These are phyloP conservation scores for Candida neerlandica DNA, from an alignment of 1,139 yeast species.

Conservation along the genomic window DNA sequence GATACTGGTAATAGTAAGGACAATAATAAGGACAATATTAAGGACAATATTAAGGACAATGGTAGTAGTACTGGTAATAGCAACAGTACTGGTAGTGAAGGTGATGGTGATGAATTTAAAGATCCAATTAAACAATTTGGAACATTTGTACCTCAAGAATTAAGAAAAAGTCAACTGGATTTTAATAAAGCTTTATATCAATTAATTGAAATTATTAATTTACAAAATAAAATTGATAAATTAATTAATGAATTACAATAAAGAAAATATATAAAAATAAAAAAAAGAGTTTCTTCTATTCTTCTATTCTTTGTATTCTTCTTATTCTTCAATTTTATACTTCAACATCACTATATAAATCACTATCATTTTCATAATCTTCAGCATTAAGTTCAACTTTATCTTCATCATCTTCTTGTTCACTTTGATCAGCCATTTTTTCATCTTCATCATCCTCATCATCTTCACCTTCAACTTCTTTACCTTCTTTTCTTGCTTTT, in stretches of 20 bases:
- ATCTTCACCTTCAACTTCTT: constrained; percentile 26
- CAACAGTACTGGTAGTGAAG: no score
- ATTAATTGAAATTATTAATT: constrained; percentile 30
- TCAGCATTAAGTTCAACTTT: constrained; percentile 40
- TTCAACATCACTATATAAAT: constrained; percentile 48
- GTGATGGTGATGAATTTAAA: constrained; percentile 5
- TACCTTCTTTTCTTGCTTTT: constrained; percentile 55
- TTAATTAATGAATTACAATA: constrained; percentile 17
- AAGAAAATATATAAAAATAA: no score
- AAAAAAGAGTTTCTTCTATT: no score
- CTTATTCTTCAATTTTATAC: constrained; percentile 11
- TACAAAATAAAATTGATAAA: constrained; percentile 24
- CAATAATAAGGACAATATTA: no score
- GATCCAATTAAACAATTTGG: constrained; percentile 58
- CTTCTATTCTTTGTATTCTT: no score
- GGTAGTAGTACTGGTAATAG: no score
- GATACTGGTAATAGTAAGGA: no score
- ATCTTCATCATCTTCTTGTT: constrained; percentile 17
- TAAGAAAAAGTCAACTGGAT: constrained; percentile 40
- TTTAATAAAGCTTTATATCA: constrained; percentile 34
- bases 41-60: no score
- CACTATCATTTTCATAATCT: constrained; percentile 53
- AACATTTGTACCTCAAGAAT: constrained; percentile 45
- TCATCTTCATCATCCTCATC: constrained; percentile 15
- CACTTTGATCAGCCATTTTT: no score